Base-by-base conservation (phyloP, 345 rosid genomes). In the Populus tremula region DNA sequence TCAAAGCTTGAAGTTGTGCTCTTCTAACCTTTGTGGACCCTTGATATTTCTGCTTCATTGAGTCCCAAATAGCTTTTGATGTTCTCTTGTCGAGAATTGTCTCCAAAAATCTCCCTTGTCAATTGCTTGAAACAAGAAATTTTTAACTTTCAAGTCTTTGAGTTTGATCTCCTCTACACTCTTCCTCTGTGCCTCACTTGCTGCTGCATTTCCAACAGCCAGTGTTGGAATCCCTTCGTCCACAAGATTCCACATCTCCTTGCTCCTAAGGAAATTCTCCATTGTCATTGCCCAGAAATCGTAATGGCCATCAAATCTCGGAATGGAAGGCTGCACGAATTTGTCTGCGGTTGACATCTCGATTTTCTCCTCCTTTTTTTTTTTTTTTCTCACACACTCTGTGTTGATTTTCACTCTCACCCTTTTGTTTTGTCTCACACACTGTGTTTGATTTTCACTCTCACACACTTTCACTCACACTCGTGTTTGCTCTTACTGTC, bases 271-370 rank as follows among this genome's bases (percentile, higher is more conserved):
- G 31, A 72, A 72, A 7, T 72, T 72, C n/a, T 72, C 66, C 50
- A 72, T 72, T n/a, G 21, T 8, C 76, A 54, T 76, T 36, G 38
- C 5, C 38, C 7, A 36, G 6, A 5, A 36, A 36, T 36, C 54
- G 50, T 68, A 76, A 35, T 76, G 73, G 8, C 79, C 79, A 63
- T 76, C 73, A 29, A 76, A 76, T 18, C 59, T 68, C 29, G 29
- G 29, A 29, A 29, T 29, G 29, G 29, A 29, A 29, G 29, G 29
- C 1, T 29, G 29, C 29, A 29, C 29, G 29, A 29, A 29, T 29
- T 29, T 29, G 29, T 29, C 29, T 29, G 29, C 29, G 29, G 29
- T 29, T 29, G 29, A 29, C 29, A 29, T 29, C 29, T 29, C 29
- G 29, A 29, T 29, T 29, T 29, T 29, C 29, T 29, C 29, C 29